Evolutionary conservation across 306 rosid species (phyloP).

Genomic region (Rosa persica): DNA sequence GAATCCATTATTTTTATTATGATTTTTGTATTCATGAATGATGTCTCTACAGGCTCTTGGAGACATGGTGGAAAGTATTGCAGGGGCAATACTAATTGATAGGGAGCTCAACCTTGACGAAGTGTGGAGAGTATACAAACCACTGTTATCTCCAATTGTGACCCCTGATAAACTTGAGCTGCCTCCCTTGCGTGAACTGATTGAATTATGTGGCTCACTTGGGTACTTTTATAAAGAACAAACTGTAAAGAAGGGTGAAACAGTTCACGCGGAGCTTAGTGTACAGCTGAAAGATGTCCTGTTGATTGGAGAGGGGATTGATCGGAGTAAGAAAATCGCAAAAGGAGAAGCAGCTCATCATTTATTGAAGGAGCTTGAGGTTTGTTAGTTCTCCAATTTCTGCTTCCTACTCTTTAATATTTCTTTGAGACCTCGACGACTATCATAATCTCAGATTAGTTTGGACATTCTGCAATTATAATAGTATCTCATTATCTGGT

Average conservation of each 20-base stretch:
- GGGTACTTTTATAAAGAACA: conserved; percentile 71
- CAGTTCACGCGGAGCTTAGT: conserved; percentile 51
- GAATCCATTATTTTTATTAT: background rate
- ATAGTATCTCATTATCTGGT: background rate
- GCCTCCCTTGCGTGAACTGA: conserved; percentile 69
- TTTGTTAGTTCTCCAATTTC: conserved; percentile 31
- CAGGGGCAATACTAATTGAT: conserved; percentile 88
- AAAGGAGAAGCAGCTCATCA: conserved; percentile 82
- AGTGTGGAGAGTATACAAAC: conserved; percentile 81
- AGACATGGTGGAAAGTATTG: conserved; percentile 93
- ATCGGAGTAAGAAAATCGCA: conserved; percentile 53
- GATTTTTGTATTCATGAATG: conserved; percentile 22
- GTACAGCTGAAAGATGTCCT: conserved; percentile 61
- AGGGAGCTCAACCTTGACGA: conserved; percentile 62
- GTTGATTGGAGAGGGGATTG: conserved; percentile 54
- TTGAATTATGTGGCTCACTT: conserved; percentile 62
- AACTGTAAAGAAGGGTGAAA: conserved; percentile 47
- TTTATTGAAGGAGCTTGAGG: conserved; percentile 77
- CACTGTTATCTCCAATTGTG: conserved; percentile 84
- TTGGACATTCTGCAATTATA: background rate
- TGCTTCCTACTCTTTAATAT: background rate
- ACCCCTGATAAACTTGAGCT: conserved; percentile 94
- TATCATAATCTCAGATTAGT: background rate
- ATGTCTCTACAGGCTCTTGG: conserved; percentile 71
- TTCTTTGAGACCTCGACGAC: background rate